Conservation (phyloP, 2,329 filamentous ascomycete species). For the Eurotiales sp. region DNA sequence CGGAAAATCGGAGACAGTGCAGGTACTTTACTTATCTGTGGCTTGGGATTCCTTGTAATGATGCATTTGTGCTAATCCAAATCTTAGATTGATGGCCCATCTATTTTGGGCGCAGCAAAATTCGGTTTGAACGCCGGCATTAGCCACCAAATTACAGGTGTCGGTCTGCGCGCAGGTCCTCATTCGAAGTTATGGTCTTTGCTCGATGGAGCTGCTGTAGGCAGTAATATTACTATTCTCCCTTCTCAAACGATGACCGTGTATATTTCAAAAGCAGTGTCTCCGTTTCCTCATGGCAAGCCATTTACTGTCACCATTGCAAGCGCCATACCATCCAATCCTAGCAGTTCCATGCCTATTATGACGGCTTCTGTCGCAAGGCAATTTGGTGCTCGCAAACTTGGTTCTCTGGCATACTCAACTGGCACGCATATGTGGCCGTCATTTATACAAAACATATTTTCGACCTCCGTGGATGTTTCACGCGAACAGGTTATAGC, state of each 20-base stretch:
- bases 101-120: constrained; percentile 24
- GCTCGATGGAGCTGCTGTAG: constrained; percentile 28
- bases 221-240: constrained; percentile 27
- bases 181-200: constrained; percentile 27
- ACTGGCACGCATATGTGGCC: constrained; percentile 39
- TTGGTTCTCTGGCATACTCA: constrained; percentile 33
- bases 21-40: constrained; percentile 25
- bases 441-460: constrained; percentile 20
- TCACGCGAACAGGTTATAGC: constrained; percentile 21
- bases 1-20: constrained; percentile 22
- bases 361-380: constrained; percentile 31
- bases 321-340: constrained; percentile 27
- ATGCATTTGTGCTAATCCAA: background rate
- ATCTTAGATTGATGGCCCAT: constrained; percentile 28
- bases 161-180: constrained; percentile 26
- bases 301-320: constrained; percentile 31
- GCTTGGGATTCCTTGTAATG: background rate
- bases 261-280: constrained; percentile 27
- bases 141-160: constrained; percentile 26
- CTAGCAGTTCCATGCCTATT: constrained; percentile 25
- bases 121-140: constrained; percentile 32
- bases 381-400: constrained; percentile 27
- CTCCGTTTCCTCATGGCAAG: constrained; percentile 23
- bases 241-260: constrained; percentile 29
- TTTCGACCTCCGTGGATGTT: constrained; percentile 22